Base-by-base conservation (phyloP, 2,329 filamentous ascomycete species). In the Colletotrichum destructivum region DNA sequence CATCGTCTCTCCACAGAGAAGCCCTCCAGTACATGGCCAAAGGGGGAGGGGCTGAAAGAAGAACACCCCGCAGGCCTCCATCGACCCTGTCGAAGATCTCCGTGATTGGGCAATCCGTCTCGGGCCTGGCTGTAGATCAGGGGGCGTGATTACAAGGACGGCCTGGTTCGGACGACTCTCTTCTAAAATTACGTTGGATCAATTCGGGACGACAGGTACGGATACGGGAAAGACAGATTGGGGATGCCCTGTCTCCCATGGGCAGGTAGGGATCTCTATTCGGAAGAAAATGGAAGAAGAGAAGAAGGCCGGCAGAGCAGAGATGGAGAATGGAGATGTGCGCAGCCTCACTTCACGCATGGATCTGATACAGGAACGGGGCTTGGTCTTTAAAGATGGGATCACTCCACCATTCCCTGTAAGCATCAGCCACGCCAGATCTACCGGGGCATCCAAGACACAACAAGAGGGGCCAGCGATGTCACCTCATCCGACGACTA, bases 121-220 rank as follows among this genome's bases (percentile, higher is more conserved):
- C 46, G 11, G 44, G n/a, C 9, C n/a, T 56, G 42, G 66, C 52
- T 72, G 21, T 76, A 52, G 35, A 77, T 72, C 21, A 75, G 69
- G n/a, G 31, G 74, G 69, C 21, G 71, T 73, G 52, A 54, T 65
- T 55, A 69, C 66, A 51, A 51, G 66, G 46, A 65, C 63, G 68
- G 51, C 51, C 69, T 59, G 35, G 69, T 26, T 71, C 38, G 40
- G 49, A 59, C 26, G 57, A 21, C 2, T 40, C 46, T 59, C 62
- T 15, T 46, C 46, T 55, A 21, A 63, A 60, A 63, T 69, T 60
- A 42, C 52, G n/a, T 23, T 23, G 59, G 40, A 44, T 59, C 57
- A 54, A 49, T 35, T 62, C 62, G 65, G 65, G 65, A 71, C 69
- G 69, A 63, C 69, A 59, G 64, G 18, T 51, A 52, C 64, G 46